Conservation (phyloP, 1,284 basidiomycete genomes). For the Trichosporon inkin region DNA sequence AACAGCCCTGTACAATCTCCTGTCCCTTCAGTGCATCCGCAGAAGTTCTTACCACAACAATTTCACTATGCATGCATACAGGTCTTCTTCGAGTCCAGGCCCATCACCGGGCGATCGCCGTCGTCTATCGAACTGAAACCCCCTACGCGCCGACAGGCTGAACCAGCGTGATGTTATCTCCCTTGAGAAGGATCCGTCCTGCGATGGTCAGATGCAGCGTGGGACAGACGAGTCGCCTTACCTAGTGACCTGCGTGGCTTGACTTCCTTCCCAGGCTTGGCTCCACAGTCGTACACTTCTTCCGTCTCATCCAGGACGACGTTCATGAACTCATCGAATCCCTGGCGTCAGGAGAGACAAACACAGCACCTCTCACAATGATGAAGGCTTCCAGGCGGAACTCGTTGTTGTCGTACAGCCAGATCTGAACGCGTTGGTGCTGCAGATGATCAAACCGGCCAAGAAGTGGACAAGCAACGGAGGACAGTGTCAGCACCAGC, state of each 20-base stretch:
- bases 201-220: constrained; percentile 10
- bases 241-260: constrained; percentile 53
- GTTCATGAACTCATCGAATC: constrained; percentile 99
- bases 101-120: not conserved
- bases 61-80: constrained; percentile 6
- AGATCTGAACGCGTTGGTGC: constrained; percentile 82
- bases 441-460: constrained; percentile 42
- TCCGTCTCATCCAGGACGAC: constrained; percentile 91
- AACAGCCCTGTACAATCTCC: not conserved
- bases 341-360: constrained; percentile 56
- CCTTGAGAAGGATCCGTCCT: constrained; percentile 91
- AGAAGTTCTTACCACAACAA: not conserved
- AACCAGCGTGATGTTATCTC: constrained; percentile 93
- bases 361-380: constrained; percentile 61
- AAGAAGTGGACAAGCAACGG: not conserved
- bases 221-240: constrained; percentile 23
- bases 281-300: constrained; percentile 85
- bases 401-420: constrained; percentile 96
- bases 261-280: constrained; percentile 73
- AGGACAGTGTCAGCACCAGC: constrained; percentile 7
- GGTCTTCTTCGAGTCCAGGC: not conserved
- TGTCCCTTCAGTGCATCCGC: too few relatives aligned
- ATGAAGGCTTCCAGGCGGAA: constrained; percentile 96
- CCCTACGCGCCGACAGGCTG: constrained; percentile 55
- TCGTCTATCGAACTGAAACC: not conserved